phyloP scores from a whole-genome alignment of 2,329 filamentous ascomycete genomes.

The Paecilomyces niveus region DNA sequence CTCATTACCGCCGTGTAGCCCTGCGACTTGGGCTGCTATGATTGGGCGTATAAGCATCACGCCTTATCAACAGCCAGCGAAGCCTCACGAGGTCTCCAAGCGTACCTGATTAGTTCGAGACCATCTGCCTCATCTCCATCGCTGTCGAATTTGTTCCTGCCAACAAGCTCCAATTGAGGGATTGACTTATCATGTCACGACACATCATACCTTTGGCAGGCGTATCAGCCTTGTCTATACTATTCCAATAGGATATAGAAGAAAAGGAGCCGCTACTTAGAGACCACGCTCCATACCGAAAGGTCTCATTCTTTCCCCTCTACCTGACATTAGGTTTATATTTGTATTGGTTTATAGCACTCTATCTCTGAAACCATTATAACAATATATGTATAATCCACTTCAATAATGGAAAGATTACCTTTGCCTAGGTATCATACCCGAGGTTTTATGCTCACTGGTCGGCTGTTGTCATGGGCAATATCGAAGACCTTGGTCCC shows the following conservation, averaged over 20 bases:
- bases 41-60: background rate
- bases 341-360: background rate
- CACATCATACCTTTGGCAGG: background rate
- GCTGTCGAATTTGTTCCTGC: background rate
- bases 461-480: background rate
- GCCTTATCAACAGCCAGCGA: background rate
- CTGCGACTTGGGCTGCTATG: background rate
- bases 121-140: background rate
- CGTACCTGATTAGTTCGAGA: background rate
- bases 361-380: too few species aligned
- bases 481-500: conserved; percentile 46
- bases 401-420: too few species aligned
- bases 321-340: background rate
- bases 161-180: background rate
- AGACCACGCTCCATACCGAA: background rate
- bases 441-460: background rate
- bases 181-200: background rate
- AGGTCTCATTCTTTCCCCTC: background rate
- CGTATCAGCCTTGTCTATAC: background rate
- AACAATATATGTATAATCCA: background rate
- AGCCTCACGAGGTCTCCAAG: background rate
- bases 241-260: background rate
- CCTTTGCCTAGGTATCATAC: background rate
- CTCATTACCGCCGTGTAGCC: background rate
- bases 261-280: background rate